Base-by-base conservation (phyloP, 2,329 filamentous ascomycete species). In the Talaromyces sp. region DNA sequence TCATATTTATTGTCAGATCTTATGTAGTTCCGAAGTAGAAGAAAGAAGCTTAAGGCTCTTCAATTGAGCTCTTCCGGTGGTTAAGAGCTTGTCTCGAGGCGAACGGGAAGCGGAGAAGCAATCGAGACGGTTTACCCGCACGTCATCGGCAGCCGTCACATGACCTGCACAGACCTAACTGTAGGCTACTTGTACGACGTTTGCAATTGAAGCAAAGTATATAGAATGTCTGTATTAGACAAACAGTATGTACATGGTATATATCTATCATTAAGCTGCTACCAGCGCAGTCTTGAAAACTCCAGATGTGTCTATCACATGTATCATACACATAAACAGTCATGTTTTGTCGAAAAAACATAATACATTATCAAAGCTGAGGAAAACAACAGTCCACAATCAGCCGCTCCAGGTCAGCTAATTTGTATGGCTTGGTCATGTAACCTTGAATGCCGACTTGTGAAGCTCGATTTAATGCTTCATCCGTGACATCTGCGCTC, bases 401-500 rank as follows among this genome's bases (percentile, higher is more conserved):
- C 70, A 89, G 75, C 66, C 84, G 81, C 75, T 89, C 86, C 69
- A 89, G 77, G 74, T 89, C 87, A 63, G 82, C 75, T 63, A 89
- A 78, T 72, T 87, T 87, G 73, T 87, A 89, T 8, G 87, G 88
- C 72, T 90, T 90, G 45, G 86, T 88, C 82, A 90, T 85, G 70
- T 89, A 89, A 2, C 87, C 87, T 72, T 86, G 86, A 82, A 90
- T 90, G 43, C 87, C 88, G 6, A 85, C 86, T 70, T 83, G 81
- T 7, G 83, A 85, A 17, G 87, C 87, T 61, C 85, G 82, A 63
- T 84, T 83, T 62, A 89, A 78, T 9, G 87, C 87, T 54, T 84
- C 84, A 66, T 88, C 86, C 2, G 87, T 90, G 11, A 88, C 86
- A 72, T 90, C 88, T 9, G 88, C 88, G 47, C 85, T 89, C 61